Evolutionary conservation across 768 basidiomycete species (phyloP).

Genomic region (Coprinopsis sp.): DNA sequence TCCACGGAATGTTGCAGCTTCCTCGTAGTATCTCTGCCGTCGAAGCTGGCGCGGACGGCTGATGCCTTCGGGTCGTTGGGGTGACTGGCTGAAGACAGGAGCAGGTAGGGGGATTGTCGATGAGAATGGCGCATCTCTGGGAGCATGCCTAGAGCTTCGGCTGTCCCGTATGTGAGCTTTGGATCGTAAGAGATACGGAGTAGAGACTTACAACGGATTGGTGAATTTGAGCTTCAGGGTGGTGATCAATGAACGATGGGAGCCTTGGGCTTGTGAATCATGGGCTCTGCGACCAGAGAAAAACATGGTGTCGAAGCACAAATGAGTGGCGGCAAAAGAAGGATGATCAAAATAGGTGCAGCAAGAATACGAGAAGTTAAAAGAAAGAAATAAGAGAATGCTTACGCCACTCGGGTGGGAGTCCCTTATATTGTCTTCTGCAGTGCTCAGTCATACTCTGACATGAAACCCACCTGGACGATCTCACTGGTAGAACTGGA

Average conservation of each 20-base stretch:
- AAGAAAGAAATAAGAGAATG: not conserved
- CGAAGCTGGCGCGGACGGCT: slow-evolving; percentile 34
- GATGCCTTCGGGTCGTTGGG: slow-evolving; percentile 21
- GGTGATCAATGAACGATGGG: slow-evolving; percentile 48
- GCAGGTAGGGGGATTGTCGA: slow-evolving; percentile 12
- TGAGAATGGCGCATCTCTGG: slow-evolving; percentile 12
- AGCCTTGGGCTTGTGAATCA: slow-evolving; percentile 30
- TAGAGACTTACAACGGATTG: slow-evolving; percentile 7
- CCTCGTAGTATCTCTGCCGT: slow-evolving; percentile 21
- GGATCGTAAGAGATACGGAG: no score
- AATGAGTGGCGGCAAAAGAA: slow-evolving; percentile 15
- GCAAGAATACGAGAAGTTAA: no score
- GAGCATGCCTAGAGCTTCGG: slow-evolving; percentile 13
- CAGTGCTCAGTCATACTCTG: no score
- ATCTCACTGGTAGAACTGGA: slow-evolving; percentile 4
- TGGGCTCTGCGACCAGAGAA: slow-evolving; percentile 7
- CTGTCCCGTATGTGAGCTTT: not conserved
- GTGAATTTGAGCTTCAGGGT: slow-evolving; percentile 34
- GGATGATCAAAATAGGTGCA: no score
- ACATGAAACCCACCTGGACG: no score
- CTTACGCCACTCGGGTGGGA: not conserved
- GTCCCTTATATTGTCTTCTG: slow-evolving; percentile 13
- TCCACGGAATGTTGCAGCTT: slow-evolving; percentile 15
- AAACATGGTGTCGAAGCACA: slow-evolving; percentile 9
- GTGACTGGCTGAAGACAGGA: no score